phyloP scores from a whole-genome alignment of 805 yeast species.

The Tetrapisispora pingtungensis region DNA sequence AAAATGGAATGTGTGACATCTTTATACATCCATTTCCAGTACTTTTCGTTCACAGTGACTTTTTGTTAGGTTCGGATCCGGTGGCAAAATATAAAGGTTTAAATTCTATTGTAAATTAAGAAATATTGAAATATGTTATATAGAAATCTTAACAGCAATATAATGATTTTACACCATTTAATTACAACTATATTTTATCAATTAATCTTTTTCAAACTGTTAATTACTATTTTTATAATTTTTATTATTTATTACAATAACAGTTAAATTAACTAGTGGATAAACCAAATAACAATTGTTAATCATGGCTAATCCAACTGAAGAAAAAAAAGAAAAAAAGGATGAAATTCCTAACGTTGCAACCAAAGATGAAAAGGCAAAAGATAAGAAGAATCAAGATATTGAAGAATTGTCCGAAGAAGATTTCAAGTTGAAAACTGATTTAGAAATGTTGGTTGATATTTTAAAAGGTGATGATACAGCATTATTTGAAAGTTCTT shows the following conservation, averaged over 20 bases:
- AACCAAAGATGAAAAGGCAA: slow-evolving; percentile 3
- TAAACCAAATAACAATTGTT: background rate
- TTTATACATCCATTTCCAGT: background rate
- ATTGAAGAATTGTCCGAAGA: slow-evolving; percentile 84
- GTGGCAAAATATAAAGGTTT: slow-evolving; percentile 4
- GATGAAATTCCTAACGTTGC: background rate
- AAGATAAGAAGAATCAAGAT: slow-evolving; percentile 17
- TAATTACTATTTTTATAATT: too few species aligned
- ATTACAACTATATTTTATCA: too few species aligned
- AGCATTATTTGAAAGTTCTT: slow-evolving; percentile 44
- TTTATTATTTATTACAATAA: too few species aligned
- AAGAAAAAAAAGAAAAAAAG: background rate
- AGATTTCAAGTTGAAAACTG: slow-evolving; percentile 78
- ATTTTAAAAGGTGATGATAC: slow-evolving; percentile 48
- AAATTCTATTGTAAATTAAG: background rate
- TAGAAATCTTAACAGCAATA: background rate
- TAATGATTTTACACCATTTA: background rate
- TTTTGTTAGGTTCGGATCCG: background rate
- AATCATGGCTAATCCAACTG: background rate
- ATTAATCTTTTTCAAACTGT: too few species aligned
- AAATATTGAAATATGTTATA: too few species aligned
- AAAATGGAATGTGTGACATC: background rate
- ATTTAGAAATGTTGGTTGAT: slow-evolving; percentile 79
- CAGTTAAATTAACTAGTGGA: too few species aligned
- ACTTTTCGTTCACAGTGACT: slow-evolving; percentile 1